phyloP scores from a whole-genome alignment of 345 rosid species.

The Lumnitzera racemosa region DNA sequence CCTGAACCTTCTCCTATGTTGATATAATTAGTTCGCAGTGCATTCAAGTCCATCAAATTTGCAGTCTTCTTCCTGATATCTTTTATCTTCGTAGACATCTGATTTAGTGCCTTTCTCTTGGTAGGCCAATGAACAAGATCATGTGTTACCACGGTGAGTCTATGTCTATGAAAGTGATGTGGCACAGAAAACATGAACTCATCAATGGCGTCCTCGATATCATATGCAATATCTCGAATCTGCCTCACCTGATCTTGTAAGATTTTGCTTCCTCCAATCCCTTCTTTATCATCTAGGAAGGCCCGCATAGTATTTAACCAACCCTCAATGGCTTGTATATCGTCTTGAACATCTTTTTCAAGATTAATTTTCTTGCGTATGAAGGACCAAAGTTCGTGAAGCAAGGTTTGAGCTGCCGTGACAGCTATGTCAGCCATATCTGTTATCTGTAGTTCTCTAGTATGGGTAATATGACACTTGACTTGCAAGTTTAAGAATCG shows the following conservation, averaged over 20 bases:
- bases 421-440: slow-evolving; percentile 7
- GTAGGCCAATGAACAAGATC: neutral
- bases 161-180: slow-evolving; percentile 1
- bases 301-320: neutral
- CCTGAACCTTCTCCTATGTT: slow-evolving; percentile 1
- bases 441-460: neutral
- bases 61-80: neutral
- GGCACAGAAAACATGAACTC: slow-evolving; percentile 2
- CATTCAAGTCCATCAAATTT: neutral
- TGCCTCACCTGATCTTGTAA: slow-evolving; percentile 19
- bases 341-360: neutral
- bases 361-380: neutral
- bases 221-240: slow-evolving; percentile 19
- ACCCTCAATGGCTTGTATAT: neutral
- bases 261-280: slow-evolving; percentile 6
- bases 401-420: neutral
- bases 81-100: slow-evolving; percentile 3
- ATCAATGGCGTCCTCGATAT: slow-evolving; percentile 19
- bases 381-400: neutral
- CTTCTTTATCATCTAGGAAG: slow-evolving; percentile 1
- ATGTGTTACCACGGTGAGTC: neutral
- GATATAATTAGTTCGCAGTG: neutral
- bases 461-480: no score
- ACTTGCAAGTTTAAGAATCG: no score
- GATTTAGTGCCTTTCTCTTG: neutral